Conservation (phyloP, 345 rosid species). For the Kandelia obovata region DNA sequence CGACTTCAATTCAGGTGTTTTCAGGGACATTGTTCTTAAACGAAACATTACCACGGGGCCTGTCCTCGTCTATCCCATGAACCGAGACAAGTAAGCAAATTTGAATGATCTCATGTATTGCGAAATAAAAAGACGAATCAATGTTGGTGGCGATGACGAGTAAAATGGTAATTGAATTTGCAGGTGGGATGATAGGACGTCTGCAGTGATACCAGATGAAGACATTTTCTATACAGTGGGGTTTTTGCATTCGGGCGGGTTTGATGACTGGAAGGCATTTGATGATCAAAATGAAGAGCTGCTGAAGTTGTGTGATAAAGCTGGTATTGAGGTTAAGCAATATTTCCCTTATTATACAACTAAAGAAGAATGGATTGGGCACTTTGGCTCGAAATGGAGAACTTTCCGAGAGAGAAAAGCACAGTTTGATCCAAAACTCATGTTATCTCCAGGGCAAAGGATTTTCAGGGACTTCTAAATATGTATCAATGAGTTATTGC, state of each 20-base stretch:
- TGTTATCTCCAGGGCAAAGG: slow-evolving; percentile 79
- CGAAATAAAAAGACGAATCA: too few species aligned
- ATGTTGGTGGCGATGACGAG: too few species aligned
- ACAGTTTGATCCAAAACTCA: slow-evolving; percentile 71
- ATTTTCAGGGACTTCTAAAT: slow-evolving; percentile 43
- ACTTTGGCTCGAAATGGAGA: slow-evolving; percentile 81
- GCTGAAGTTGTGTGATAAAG: slow-evolving; percentile 47
- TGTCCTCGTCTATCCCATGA: slow-evolving; percentile 81
- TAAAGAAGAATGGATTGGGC: slow-evolving; percentile 55
- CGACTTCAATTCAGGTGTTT: slow-evolving; percentile 63
- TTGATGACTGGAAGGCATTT: slow-evolving; percentile 45
- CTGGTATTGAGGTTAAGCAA: slow-evolving; percentile 54
- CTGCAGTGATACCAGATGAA: slow-evolving; percentile 65
- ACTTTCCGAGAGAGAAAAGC: slow-evolving; percentile 49
- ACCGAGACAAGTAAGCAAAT: slow-evolving; percentile 54
- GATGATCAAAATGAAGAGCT: slow-evolving; percentile 58
- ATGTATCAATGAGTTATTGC: too few species aligned
- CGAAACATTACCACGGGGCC: slow-evolving; percentile 61
- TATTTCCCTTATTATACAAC: slow-evolving; percentile 57
- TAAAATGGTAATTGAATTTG: background rate
- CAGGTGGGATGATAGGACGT: slow-evolving; percentile 84
- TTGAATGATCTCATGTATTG: background rate
- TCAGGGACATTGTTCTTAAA: slow-evolving; percentile 58
- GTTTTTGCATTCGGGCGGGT: slow-evolving; percentile 65
- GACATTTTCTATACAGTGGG: slow-evolving; percentile 82